phyloP scores from a whole-genome alignment of 768 basidiomycete genomes.

The Hygrophoropsis aurantiaca region DNA sequence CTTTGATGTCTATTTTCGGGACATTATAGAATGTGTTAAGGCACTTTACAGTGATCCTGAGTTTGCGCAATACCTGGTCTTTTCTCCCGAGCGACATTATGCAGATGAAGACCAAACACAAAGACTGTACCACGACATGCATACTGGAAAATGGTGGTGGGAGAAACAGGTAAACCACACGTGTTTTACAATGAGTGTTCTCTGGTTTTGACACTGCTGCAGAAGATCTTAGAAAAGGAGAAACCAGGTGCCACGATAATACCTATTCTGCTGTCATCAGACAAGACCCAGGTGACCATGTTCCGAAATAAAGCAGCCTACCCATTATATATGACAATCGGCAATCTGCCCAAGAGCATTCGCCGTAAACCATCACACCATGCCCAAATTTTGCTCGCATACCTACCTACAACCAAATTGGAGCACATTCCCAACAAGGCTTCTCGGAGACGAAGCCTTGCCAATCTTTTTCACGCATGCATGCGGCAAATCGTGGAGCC shows the following conservation, averaged over 20 bases:
- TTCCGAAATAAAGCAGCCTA: slow-evolving; percentile 13
- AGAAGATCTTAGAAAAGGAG: no score
- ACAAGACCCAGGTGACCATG: slow-evolving; percentile 8
- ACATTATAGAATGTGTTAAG: slow-evolving; percentile 36
- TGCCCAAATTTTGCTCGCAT: slow-evolving; percentile 36
- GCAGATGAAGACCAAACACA: slow-evolving; percentile 20
- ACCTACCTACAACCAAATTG: slow-evolving; percentile 36
- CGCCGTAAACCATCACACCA: slow-evolving; percentile 32
- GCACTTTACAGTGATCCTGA: slow-evolving; percentile 35
- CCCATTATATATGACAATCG: slow-evolving; percentile 26
- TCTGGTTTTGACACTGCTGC: no score
- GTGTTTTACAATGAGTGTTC: no score
- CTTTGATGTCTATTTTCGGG: slow-evolving; percentile 32
- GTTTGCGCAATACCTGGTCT: slow-evolving; percentile 27
- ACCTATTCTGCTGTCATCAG: background rate
- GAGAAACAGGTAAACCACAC: slow-evolving; percentile 36
- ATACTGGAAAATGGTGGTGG: slow-evolving; percentile 57
- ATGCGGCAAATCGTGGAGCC: slow-evolving; percentile 31
- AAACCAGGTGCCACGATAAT: background rate
- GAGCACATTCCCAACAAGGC: slow-evolving; percentile 7
- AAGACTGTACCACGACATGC: slow-evolving; percentile 40
- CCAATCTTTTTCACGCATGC: slow-evolving; percentile 36
- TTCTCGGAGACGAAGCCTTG: background rate
- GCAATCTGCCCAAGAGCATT: slow-evolving; percentile 40
- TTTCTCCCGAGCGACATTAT: slow-evolving; percentile 39